These are phyloP conservation scores for Epichloe sibirici DNA, from an alignment of 2,329 filamentous ascomycete species.

Conservation along the genomic window DNA sequence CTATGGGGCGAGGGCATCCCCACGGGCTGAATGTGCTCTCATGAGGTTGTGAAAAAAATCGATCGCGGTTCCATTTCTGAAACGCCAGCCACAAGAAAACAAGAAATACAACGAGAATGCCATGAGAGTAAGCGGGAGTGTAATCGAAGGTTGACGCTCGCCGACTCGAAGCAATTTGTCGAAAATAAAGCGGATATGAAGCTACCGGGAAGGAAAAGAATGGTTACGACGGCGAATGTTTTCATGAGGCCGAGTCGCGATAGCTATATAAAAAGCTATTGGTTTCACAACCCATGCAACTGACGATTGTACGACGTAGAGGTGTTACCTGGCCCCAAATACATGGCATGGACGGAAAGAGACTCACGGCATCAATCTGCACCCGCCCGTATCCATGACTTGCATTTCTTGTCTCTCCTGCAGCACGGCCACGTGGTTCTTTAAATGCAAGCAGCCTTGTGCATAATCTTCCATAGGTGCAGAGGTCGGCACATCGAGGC, in stretches of 20 bases:
- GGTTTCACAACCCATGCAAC: too few species aligned
- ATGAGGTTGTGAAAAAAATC: conserved; percentile 1
- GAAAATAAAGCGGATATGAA: conserved; percentile 31
- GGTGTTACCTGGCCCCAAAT: too few species aligned
- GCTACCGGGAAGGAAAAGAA: conserved; percentile 30
- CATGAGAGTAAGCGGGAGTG: conserved; percentile 24
- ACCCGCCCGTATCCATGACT: conserved; percentile 23
- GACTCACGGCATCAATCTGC: conserved; percentile 26
- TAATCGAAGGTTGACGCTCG: conserved; percentile 15
- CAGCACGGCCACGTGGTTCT: conserved; percentile 17
- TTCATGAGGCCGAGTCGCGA: conserved; percentile 31
- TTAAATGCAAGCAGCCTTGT: conserved; percentile 13
- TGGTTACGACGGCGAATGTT: conserved; percentile 29
- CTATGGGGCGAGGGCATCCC: too few species aligned
- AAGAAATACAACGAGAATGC: conserved; percentile 21
- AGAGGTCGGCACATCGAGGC: not conserved
- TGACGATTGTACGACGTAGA: too few species aligned
- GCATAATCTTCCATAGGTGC: not conserved
- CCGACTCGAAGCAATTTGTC: conserved; percentile 23
- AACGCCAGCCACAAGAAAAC: conserved; percentile 19
- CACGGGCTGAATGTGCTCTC: too few species aligned
- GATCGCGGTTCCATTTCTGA: conserved; percentile 14
- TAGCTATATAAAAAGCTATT: conserved; percentile 15
- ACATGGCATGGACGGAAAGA: conserved; percentile 6
- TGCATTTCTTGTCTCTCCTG: conserved; percentile 23